phyloP scores from a whole-genome alignment of 495 filamentous ascomycete genomes.

The Immersiella caudata region DNA sequence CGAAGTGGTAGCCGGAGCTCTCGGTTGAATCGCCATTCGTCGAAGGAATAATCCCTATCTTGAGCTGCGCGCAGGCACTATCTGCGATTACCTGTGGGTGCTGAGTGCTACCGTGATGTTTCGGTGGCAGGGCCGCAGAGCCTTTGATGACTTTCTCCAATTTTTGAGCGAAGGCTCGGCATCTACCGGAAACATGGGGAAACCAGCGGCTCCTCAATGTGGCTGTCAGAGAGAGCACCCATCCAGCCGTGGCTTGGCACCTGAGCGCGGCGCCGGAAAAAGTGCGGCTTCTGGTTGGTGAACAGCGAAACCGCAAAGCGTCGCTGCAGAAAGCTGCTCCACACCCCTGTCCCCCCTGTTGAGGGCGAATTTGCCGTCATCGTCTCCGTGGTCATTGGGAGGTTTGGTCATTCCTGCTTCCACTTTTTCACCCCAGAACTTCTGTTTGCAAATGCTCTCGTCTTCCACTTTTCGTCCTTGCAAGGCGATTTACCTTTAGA shows the following conservation, averaged over 20 bases:
- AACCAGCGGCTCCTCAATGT: constrained; percentile 2
- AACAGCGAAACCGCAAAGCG: neutral
- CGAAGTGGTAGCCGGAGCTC: neutral
- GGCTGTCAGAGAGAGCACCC: neutral
- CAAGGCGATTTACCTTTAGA: constrained; percentile 9
- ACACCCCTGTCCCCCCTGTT: constrained; percentile 3
- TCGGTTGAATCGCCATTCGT: neutral
- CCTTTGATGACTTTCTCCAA: neutral
- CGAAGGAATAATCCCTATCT: neutral
- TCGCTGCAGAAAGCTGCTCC: neutral
- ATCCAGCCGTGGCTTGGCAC: constrained; percentile 16
- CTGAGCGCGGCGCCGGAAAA: constrained; percentile 6
- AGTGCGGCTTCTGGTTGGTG: constrained; percentile 9
- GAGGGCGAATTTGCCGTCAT: constrained; percentile 30
- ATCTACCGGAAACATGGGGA: constrained; percentile 8
- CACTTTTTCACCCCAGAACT: constrained; percentile 17
- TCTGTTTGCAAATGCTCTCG: constrained; percentile 27
- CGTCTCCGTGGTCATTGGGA: constrained; percentile 26
- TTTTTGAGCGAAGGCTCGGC: neutral
- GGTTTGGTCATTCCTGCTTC: constrained; percentile 19
- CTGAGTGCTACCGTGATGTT: neutral
- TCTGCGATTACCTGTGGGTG: neutral
- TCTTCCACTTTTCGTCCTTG: constrained; percentile 24
- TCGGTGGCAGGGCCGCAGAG: neutral
- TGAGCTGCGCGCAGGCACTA: neutral